phyloP scores from a whole-genome alignment of 495 filamentous ascomycete species.

The Neurospora cerealis region DNA sequence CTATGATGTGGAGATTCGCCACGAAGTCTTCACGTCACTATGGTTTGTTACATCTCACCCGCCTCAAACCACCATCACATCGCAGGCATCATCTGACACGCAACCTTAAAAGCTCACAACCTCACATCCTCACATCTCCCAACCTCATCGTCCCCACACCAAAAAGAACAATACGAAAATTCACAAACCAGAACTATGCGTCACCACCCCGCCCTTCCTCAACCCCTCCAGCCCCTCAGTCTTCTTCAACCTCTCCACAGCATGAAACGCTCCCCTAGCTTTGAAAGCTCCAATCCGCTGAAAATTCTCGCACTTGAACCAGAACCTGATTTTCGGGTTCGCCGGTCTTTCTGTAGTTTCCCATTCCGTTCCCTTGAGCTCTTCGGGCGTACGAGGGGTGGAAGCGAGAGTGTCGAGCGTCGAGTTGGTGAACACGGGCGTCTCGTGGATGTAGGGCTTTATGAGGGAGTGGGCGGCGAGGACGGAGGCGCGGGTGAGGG shows the following conservation, averaged over 20 bases:
- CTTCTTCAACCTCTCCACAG: conserved; percentile 58
- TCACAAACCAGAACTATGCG: conserved; percentile 73
- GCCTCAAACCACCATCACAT: background rate
- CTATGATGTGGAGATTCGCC: too few relatives aligned
- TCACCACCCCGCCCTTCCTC: conserved; percentile 64
- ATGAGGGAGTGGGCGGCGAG: conserved; percentile 62
- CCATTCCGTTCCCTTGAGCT: conserved; percentile 46
- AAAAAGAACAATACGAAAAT: background rate
- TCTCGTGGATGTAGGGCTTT: conserved; percentile 65
- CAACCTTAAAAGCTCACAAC: too few relatives aligned
- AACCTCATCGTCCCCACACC: background rate
- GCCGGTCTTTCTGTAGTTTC: conserved; percentile 42
- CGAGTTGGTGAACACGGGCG: conserved; percentile 67
- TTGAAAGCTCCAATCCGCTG: conserved; percentile 94
- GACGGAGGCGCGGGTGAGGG: conserved; percentile 61
- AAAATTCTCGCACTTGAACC: conserved; percentile 95
- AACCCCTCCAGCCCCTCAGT: conserved; percentile 48
- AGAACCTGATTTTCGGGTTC: conserved; percentile 59
- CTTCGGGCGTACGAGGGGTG: conserved; percentile 41
- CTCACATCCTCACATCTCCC: background rate
- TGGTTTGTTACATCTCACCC: background rate
- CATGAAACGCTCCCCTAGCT: conserved; percentile 82
- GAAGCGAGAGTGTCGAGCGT: conserved; percentile 70
- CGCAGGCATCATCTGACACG: background rate
- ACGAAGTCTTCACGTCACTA: background rate